phyloP scores from a whole-genome alignment of 164 flowering plant species.

The Nymphaea colorata region DNA sequence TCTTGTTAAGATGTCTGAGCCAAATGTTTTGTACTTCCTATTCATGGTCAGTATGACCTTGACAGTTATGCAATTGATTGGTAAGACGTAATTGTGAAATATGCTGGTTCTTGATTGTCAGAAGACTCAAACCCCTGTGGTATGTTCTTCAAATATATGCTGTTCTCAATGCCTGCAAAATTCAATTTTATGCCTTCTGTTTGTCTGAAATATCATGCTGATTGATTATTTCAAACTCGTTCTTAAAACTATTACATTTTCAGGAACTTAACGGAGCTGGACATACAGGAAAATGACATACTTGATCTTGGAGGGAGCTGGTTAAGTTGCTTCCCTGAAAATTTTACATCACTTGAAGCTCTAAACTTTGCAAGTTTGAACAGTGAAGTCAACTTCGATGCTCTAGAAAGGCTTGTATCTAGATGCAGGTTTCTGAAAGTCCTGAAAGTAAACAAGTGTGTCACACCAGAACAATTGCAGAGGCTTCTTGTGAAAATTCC shows the following conservation, averaged over 20 bases:
- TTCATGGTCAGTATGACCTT: too few relatives aligned
- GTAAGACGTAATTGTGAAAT: too few relatives aligned
- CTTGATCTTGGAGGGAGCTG: constrained; percentile 46
- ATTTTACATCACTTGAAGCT: constrained; percentile 46
- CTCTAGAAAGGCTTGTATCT: constrained; percentile 51
- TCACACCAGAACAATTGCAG: constrained; percentile 44
- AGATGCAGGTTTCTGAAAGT: constrained; percentile 59
- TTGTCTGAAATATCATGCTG: too few relatives aligned
- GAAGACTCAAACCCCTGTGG: too few relatives aligned
- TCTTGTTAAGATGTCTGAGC: too few relatives aligned
- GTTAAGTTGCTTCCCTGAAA: constrained; percentile 76
- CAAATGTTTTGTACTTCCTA: too few relatives aligned
- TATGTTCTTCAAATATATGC: too few relatives aligned
- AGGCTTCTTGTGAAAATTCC: constrained; percentile 50
- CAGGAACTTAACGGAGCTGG: constrained; percentile 55
- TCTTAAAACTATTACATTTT: neutral
- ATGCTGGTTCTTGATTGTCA: too few relatives aligned
- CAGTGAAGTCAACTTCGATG: constrained; percentile 40
- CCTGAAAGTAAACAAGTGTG: constrained; percentile 43
- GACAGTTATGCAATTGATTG: too few relatives aligned
- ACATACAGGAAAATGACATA: constrained; percentile 46
- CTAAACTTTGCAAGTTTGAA: constrained; percentile 46
- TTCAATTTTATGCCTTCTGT: too few relatives aligned
- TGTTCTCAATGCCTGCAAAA: too few relatives aligned
- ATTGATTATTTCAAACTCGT: too few relatives aligned